Evolutionary conservation across 2,329 filamentous ascomycete genomes (phyloP).

Genomic region (Colletotrichum abscissum): DNA sequence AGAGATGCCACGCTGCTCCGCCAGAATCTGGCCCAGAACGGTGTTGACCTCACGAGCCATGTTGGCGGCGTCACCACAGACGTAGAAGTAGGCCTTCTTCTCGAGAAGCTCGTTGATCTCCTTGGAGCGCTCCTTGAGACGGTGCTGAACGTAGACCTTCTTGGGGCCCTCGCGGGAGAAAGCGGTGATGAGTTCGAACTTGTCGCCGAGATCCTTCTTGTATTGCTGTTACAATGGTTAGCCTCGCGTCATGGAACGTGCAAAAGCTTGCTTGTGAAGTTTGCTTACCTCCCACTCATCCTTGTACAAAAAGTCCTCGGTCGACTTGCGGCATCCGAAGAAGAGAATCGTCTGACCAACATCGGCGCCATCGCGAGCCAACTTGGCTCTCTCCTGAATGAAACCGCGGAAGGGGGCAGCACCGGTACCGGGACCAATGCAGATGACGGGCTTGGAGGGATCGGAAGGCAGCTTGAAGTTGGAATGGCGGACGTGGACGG

Average conservation of each 20-base stretch:
- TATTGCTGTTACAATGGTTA: constrained; percentile 71
- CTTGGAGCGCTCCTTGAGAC: constrained; percentile 83
- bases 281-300: constrained; percentile 89
- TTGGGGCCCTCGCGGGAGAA: constrained; percentile 90
- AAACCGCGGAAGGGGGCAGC: constrained; percentile 97
- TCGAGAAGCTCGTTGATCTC: constrained; percentile 89
- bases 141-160: constrained; percentile 98
- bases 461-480: constrained; percentile 99
- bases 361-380: constrained; percentile 81
- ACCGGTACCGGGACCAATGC: constrained; percentile 96
- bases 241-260: neutral
- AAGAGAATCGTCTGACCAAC: constrained; percentile 92
- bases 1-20: constrained; percentile 83
- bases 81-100: constrained; percentile 94
- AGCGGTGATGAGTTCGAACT: constrained; percentile 89
- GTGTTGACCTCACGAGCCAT: constrained; percentile 96
- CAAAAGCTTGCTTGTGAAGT: no score
- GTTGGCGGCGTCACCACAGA: constrained; percentile 96
- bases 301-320: constrained; percentile 94
- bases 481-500: constrained; percentile 95
- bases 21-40: constrained; percentile 86
- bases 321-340: constrained; percentile 89
- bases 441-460: constrained; percentile 91
- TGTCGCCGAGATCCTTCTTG: constrained; percentile 84
- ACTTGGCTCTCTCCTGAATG: constrained; percentile 90